Evolutionary conservation across 2,329 filamentous ascomycete species (phyloP).

Genomic region (Apiospora kogelbergensis): DNA sequence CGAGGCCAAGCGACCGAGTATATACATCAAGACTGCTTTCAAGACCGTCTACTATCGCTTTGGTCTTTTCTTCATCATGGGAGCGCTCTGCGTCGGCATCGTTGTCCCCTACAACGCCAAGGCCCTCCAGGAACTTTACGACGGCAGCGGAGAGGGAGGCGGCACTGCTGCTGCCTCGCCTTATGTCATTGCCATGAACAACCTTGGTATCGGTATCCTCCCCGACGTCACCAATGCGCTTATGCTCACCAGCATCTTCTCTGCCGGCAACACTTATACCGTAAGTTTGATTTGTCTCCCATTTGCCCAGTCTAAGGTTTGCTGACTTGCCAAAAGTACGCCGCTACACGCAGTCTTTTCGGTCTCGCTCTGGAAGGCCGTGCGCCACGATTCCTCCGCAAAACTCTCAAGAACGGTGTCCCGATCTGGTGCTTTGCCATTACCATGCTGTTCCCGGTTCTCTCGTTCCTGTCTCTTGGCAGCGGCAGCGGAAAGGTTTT

Average conservation of each 20-base stretch:
- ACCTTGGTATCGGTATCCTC: slow-evolving; percentile 47
- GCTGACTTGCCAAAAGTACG: slow-evolving; percentile 36
- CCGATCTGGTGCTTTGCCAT: slow-evolving; percentile 60
- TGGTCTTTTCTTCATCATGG: slow-evolving; percentile 63
- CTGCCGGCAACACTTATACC: slow-evolving; percentile 58
- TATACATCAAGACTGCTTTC: slow-evolving; percentile 58
- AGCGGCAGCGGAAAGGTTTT: slow-evolving; percentile 20
- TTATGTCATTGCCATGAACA: slow-evolving; percentile 53
- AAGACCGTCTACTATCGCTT: slow-evolving; percentile 64
- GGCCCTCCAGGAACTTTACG: slow-evolving; percentile 44
- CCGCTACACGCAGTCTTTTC: slow-evolving; percentile 56
- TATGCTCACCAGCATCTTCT: slow-evolving; percentile 55
- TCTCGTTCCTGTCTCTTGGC: slow-evolving; percentile 50
- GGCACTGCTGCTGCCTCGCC: slow-evolving; percentile 49
- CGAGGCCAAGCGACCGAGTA: slow-evolving; percentile 56
- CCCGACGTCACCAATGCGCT: slow-evolving; percentile 60
- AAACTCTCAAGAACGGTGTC: slow-evolving; percentile 54
- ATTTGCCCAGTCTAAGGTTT: not conserved
- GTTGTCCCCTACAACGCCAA: slow-evolving; percentile 61
- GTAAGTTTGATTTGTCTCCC: not conserved
- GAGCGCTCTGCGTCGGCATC: slow-evolving; percentile 61
- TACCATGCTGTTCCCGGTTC: slow-evolving; percentile 57
- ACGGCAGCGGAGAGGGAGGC: slow-evolving; percentile 7
- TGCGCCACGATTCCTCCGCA: slow-evolving; percentile 47
- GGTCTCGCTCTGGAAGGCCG: slow-evolving; percentile 55